Conservation (phyloP, 2,329 filamentous ascomycete genomes). For the Pseudocercospora crystallina region DNA sequence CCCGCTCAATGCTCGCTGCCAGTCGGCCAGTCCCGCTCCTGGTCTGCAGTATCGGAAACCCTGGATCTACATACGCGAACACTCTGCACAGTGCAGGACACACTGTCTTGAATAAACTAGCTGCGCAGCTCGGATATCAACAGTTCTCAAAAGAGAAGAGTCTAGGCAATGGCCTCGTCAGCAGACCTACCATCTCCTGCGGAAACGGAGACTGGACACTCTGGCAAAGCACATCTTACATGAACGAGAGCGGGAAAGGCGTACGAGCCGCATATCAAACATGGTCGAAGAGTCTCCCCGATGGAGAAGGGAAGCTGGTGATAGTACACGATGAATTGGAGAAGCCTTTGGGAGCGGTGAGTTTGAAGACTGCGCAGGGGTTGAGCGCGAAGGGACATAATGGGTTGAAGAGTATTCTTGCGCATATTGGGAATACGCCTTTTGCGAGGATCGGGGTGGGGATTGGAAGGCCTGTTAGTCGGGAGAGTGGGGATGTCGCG, state of each 20-base stretch:
- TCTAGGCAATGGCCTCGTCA: slow-evolving; percentile 53
- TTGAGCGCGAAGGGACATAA: slow-evolving; percentile 48
- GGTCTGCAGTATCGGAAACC: slow-evolving; percentile 86
- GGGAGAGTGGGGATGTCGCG: slow-evolving; percentile 67
- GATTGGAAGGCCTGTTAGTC: slow-evolving; percentile 75
- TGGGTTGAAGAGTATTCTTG: slow-evolving; percentile 63
- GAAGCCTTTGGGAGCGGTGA: slow-evolving; percentile 65
- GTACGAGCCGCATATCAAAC: slow-evolving; percentile 65
- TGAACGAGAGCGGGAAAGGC: slow-evolving; percentile 81
- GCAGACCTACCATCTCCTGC: slow-evolving; percentile 41
- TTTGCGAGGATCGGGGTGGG: slow-evolving; percentile 70
- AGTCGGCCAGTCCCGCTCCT: slow-evolving; percentile 57
- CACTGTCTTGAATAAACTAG: slow-evolving; percentile 65
- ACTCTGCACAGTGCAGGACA: slow-evolving; percentile 90
- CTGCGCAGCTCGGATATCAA: slow-evolving; percentile 44
- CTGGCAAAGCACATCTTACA: slow-evolving; percentile 71
- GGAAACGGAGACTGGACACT: slow-evolving; percentile 55
- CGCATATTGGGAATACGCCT: slow-evolving; percentile 71
- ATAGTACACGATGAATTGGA: slow-evolving; percentile 91
- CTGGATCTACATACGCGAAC: slow-evolving; percentile 64
- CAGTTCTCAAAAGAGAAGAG: slow-evolving; percentile 41
- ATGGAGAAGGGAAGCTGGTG: slow-evolving; percentile 57
- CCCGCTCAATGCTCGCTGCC: slow-evolving; percentile 17
- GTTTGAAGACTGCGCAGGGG: slow-evolving; percentile 56
- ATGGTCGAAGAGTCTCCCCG: slow-evolving; percentile 37